phyloP scores from a whole-genome alignment of 441 rosid species.

The Eruca vesicaria region DNA sequence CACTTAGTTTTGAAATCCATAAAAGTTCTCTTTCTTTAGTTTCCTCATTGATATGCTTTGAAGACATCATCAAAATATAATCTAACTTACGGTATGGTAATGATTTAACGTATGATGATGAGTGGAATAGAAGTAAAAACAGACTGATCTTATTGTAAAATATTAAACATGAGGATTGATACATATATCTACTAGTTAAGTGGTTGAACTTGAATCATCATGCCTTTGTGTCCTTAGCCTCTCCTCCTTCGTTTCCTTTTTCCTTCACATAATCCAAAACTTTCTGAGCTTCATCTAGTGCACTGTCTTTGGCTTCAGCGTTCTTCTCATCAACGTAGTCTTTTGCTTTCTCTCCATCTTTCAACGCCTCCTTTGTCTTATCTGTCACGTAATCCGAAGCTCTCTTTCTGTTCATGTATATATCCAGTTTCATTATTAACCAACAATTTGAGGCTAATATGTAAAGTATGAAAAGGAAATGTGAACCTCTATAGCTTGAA shows the following conservation, averaged over 20 bases:
- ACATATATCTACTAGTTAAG: neutral
- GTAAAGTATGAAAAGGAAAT: neutral
- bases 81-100: neutral
- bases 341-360: slow-evolving; percentile 31
- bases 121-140: neutral
- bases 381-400: slow-evolving; percentile 30
- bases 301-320: slow-evolving; percentile 11
- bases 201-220: slow-evolving; percentile 6
- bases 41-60: neutral
- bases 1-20: neutral
- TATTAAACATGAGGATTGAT: neutral
- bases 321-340: slow-evolving; percentile 28
- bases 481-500: neutral
- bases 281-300: slow-evolving; percentile 27
- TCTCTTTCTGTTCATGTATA: slow-evolving; percentile 10
- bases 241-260: slow-evolving; percentile 36
- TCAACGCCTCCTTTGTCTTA: slow-evolving; percentile 25
- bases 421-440: neutral
- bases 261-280: slow-evolving; percentile 34
- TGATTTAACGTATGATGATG: neutral
- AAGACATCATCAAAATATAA: neutral
- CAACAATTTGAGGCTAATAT: neutral
- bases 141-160: slow-evolving; percentile 5
- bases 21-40: neutral
- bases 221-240: slow-evolving; percentile 23